Evolutionary conservation across 2,329 filamentous ascomycete genomes (phyloP).

Genomic region (Didymella pomorum): DNA sequence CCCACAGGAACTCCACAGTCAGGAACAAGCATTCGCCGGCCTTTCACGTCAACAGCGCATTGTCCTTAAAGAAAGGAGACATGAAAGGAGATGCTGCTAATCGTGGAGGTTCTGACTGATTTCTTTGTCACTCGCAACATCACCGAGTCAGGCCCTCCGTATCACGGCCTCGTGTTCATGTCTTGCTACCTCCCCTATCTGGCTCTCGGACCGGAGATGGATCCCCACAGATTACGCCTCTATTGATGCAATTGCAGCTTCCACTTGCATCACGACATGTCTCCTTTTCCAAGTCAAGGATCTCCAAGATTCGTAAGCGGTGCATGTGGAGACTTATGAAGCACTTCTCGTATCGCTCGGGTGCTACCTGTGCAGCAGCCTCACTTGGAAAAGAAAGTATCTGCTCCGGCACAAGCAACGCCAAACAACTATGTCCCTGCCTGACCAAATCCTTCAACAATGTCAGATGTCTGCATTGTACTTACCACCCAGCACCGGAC

Average conservation of each 20-base stretch:
- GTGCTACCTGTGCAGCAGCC: neutral
- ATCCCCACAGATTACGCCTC: conserved; percentile 10
- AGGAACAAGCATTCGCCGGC: neutral
- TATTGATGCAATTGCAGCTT: conserved; percentile 9
- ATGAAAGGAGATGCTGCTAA: neutral
- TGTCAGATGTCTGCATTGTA: no score
- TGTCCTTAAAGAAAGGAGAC: neutral
- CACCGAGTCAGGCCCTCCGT: neutral
- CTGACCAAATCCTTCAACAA: no score
- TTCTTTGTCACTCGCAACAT: neutral
- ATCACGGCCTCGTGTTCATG: neutral
- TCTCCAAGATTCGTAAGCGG: neutral
- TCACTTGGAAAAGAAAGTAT: neutral
- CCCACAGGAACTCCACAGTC: conserved; percentile 12
- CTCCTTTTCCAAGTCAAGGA: neutral
- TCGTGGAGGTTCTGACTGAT: neutral
- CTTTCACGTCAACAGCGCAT: neutral
- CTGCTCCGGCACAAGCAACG: neutral
- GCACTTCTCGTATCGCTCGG: neutral
- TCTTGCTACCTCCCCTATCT: conserved; percentile 19
- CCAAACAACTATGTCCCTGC: neutral
- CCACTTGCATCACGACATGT: conserved; percentile 9
- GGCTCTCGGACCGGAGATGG: conserved; percentile 6
- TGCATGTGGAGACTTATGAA: neutral
- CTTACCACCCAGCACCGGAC: no score